Evolutionary conservation across 805 yeast species (phyloP), one percentile per base, ranked within the genome.

Genomic region (Barnettozyma sp.): DNA sequence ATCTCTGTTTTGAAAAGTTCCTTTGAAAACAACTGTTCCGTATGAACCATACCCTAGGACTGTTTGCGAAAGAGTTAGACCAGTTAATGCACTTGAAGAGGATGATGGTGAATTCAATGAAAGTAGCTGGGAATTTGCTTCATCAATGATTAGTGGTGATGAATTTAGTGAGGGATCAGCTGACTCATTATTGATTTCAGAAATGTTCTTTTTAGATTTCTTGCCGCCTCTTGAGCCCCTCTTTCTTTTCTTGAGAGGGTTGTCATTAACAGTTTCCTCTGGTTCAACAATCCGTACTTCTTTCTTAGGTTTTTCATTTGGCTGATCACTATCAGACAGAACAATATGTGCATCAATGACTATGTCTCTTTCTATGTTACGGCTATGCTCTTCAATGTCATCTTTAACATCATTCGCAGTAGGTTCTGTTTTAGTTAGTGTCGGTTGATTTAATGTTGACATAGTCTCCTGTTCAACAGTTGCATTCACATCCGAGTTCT

Each of bases 41-140:
- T 88, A 95, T 1, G 96, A 85, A 1, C 98, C 98, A 55, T 85
- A 86, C 1, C 98, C 98, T 34, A 92, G 61, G n/a, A 87, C 71
- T 20, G 70, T 74, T 43, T 82, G 82, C 0, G 94, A 74, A 4
- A 90, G 72, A 0, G 68, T 63, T 43, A 85, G 58, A 38, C 71
- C 76, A 35, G 44, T 13, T 7, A 35, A 10, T 7, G 19, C 7
- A 4, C 22, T 19, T n/a, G 37, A 18, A 8, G 39, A n/a, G 13
- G 30, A 22, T 18, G 34, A 11, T n/a, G 27, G 18, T 22, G 26
- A 24, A 6, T 21, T 22, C 24, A 22, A 22, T 9, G 11, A 9
- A 9, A 22, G 12, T 12, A 9, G 9, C 12, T 22, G 24, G 12
- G 24, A 9, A 22, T 9, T 9, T 22, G 12, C 12, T 12, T 22